Evolutionary conservation across 352 stramenopile genomes (phyloP).

Genomic region (Pythium guiyangense): DNA sequence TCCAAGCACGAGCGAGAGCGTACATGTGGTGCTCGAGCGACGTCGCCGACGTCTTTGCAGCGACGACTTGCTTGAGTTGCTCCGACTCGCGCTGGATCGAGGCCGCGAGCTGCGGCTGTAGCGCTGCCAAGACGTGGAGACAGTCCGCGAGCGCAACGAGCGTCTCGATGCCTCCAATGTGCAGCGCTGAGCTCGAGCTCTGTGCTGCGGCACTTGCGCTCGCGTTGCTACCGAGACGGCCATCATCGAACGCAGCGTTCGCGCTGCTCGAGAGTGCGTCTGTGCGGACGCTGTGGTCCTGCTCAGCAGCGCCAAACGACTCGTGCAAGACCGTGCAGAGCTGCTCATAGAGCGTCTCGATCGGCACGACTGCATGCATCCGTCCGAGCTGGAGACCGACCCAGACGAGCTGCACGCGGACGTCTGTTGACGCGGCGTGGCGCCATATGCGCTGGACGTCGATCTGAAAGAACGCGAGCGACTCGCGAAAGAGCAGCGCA

Average conservation of each 20-base stretch:
- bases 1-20: not conserved
- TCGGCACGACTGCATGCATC: slow-evolving; percentile 26
- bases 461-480: slow-evolving; percentile 54
- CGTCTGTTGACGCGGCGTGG: slow-evolving; percentile 38
- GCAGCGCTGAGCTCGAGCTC: slow-evolving; percentile 11
- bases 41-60: not conserved
- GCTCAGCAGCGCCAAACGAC: slow-evolving; percentile 8
- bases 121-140: slow-evolving; percentile 21
- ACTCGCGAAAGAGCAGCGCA: slow-evolving; percentile 43
- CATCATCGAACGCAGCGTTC: too few relatives aligned
- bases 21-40: slow-evolving; percentile 12
- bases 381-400: slow-evolving; percentile 42
- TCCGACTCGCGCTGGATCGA: slow-evolving; percentile 27
- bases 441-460: slow-evolving; percentile 42
- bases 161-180: slow-evolving; percentile 16
- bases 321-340: slow-evolving; percentile 29
- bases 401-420: slow-evolving; percentile 56
- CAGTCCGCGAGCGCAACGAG: slow-evolving; percentile 36
- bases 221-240: slow-evolving; percentile 25
- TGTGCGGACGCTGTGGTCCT: slow-evolving; percentile 16
- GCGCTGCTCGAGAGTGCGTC: slow-evolving; percentile 6
- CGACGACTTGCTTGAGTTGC: slow-evolving; percentile 15
- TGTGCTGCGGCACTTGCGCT: slow-evolving; percentile 6
- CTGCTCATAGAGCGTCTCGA: slow-evolving; percentile 36
- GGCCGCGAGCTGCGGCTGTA: slow-evolving; percentile 21